phyloP scores from a whole-genome alignment of 768 basidiomycete genomes.

The Leccinellum albellum region DNA sequence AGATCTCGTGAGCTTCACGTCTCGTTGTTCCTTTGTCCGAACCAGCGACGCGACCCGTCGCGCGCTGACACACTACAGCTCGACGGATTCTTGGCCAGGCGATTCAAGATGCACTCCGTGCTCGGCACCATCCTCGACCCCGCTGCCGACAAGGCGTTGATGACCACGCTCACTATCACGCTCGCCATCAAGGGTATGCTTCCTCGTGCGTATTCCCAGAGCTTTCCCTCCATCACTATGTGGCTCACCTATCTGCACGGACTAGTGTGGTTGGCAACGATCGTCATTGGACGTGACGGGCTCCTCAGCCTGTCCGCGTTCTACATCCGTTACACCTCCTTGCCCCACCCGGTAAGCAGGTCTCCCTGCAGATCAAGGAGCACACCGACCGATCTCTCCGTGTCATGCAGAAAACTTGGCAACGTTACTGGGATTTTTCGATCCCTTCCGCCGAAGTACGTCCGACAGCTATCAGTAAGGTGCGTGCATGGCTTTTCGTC shows the following conservation, averaged over 20 bases:
- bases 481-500: slow-evolving; percentile 21
- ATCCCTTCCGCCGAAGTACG: slow-evolving; percentile 93
- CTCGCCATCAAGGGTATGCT: slow-evolving; percentile 80
- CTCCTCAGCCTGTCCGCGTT: slow-evolving; percentile 85
- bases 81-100: slow-evolving; percentile 88
- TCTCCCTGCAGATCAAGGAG: background rate
- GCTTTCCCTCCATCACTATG: background rate
- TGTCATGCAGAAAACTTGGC: slow-evolving; percentile 75
- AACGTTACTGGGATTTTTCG: slow-evolving; percentile 94
- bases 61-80: slow-evolving; percentile 45
- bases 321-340: slow-evolving; percentile 86
- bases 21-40: background rate
- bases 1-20: slow-evolving; percentile 64
- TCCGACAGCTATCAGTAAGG: slow-evolving; percentile 94
- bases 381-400: slow-evolving; percentile 2
- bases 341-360: slow-evolving; percentile 70
- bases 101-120: slow-evolving; percentile 84
- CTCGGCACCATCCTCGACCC: slow-evolving; percentile 95
- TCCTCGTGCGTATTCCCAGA: slow-evolving; percentile 54
- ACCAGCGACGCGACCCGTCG: slow-evolving; percentile 1
- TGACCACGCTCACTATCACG: slow-evolving; percentile 90
- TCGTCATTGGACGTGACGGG: slow-evolving; percentile 89
- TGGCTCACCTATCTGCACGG: background rate
- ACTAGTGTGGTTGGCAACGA: slow-evolving; percentile 75
- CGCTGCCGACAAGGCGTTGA: slow-evolving; percentile 91